These are phyloP conservation scores for Sordariomycetes sp. DNA, from an alignment of 2,329 filamentous ascomycete genomes.

Conservation along the genomic window DNA sequence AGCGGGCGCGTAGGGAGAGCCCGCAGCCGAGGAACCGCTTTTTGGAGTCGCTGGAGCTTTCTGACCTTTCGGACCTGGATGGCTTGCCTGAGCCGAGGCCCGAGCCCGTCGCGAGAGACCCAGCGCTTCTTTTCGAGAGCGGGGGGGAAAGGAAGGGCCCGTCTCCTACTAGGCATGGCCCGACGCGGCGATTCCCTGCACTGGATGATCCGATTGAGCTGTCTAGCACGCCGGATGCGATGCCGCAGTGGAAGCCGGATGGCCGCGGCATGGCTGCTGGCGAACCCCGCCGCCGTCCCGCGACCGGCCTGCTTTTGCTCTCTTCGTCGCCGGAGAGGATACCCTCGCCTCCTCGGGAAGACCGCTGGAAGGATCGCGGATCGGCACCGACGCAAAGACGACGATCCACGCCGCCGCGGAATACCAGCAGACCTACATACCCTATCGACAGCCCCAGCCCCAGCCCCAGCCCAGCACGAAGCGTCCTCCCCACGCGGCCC, in stretches of 20 bases:
- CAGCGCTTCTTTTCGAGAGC: not conserved
- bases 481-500: not conserved
- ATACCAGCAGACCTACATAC: too few relatives aligned
- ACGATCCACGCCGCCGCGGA: not conserved
- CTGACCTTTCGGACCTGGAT: slow-evolving; percentile 1
- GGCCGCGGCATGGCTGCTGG: not conserved
- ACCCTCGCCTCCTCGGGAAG: not conserved
- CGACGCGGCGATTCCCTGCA: not conserved
- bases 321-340: not conserved
- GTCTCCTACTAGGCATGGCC: not conserved
- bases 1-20: not conserved
- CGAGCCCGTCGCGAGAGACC: not conserved
- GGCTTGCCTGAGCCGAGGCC: not conserved
- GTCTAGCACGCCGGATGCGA: slow-evolving; percentile 18
- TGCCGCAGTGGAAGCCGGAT: not conserved
- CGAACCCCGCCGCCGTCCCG: not conserved
- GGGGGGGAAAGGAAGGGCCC: not conserved
- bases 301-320: not conserved
- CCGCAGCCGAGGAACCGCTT: not conserved
- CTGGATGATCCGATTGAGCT: slow-evolving; percentile 18
- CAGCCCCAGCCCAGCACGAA: not conserved
- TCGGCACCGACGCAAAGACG: not conserved
- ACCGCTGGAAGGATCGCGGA: not conserved
- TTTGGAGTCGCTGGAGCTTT: not conserved
- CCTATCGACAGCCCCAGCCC: not conserved